Evolutionary conservation across 2,329 filamentous ascomycete genomes (phyloP), one percentile per base, ranked within the genome.

Genomic region (Didymella glomerata): DNA sequence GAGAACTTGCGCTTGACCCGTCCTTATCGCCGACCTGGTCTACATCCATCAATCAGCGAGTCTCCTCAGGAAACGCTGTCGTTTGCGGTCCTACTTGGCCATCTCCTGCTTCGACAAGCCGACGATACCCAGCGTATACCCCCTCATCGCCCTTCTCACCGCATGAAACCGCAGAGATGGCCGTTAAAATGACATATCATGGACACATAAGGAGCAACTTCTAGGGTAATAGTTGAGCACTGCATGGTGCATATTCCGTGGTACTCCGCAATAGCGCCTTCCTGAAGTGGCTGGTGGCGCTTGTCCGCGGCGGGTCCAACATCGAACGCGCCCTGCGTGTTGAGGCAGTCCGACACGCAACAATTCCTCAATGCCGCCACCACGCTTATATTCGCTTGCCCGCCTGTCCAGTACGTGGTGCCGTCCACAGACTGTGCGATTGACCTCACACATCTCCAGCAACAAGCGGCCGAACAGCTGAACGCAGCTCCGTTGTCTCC

Each of bases 351-450:
- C 36, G 10, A 32, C 38, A 27, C 32, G 16, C 38, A 16, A 50
- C 20, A 47, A n/a, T 30, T 4, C 32, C 42, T 50, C 57, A 51
- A 76, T 76, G 74, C 63, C 67, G 68, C 67, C 60, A 44, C 63
- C 56, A 50, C 68, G 53, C 22, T 62, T 71, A 55, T 45, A 54
- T 42, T 42, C 57, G 18, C 47, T 70, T 24, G 47, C 27, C 48
- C 66, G 66, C 46, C 60, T 68, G 34, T 62, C 54, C 64, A 72
- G 74, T 77, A 74, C 67, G 74, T 74, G 70, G 67, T 16, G 9
- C 46, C 36, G 58, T 60, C 66, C 65, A 68, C 63, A 46, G 61
- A 42, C 63, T 54, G 51, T 57, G 52, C 64, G 54, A 70, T 69
- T 72, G 65, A 68, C 61, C 70, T 75, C 59, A 74, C 65, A 41